Evolutionary conservation across 352 stramenopile species (phyloP).

Genomic region (Pythium rhizo-oryzae): DNA sequence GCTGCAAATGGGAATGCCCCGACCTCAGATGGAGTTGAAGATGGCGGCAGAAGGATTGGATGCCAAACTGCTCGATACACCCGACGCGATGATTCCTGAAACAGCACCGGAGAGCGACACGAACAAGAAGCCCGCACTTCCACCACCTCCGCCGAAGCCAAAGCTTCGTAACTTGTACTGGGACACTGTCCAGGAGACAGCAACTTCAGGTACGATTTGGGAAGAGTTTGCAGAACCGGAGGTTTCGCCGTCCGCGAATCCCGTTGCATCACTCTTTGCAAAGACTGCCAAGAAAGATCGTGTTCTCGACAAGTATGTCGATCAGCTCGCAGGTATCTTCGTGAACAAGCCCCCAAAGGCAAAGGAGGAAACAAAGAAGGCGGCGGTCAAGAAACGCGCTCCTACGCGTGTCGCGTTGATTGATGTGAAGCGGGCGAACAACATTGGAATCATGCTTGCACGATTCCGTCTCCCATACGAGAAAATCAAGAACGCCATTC

Average conservation of each 20-base stretch:
- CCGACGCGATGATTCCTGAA: conserved; percentile 73
- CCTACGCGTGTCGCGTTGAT: conserved; percentile 80
- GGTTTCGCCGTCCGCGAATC: conserved; percentile 11
- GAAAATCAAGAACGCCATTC: conserved; percentile 75
- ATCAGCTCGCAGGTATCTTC: conserved; percentile 73
- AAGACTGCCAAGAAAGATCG: conserved; percentile 41
- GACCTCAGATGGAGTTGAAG: conserved; percentile 91
- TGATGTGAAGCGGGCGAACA: conserved; percentile 86
- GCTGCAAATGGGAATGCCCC: conserved; percentile 94
- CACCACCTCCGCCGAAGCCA: conserved; percentile 59
- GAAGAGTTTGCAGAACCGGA: conserved; percentile 45
- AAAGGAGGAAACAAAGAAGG: conserved; percentile 55
- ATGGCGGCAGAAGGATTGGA: conserved; percentile 93
- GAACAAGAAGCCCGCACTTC: conserved; percentile 31
- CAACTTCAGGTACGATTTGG: conserved; percentile 73
- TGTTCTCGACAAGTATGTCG: conserved; percentile 70
- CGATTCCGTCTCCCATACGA: conserved; percentile 82
- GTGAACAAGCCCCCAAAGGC: conserved; percentile 77
- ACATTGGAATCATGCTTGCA: conserved; percentile 87
- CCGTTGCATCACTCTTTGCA: conserved; percentile 47
- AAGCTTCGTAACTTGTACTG: conserved; percentile 88
- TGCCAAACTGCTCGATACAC: conserved; percentile 85
- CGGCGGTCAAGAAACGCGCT: conserved; percentile 48
- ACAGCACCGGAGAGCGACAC: conserved; percentile 29
- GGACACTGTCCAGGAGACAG: conserved; percentile 65